Evolutionary conservation across 2,329 filamentous ascomycete species (phyloP), one percentile per base, ranked within the genome.

Genomic region (Amauroascus verrucosus): DNA sequence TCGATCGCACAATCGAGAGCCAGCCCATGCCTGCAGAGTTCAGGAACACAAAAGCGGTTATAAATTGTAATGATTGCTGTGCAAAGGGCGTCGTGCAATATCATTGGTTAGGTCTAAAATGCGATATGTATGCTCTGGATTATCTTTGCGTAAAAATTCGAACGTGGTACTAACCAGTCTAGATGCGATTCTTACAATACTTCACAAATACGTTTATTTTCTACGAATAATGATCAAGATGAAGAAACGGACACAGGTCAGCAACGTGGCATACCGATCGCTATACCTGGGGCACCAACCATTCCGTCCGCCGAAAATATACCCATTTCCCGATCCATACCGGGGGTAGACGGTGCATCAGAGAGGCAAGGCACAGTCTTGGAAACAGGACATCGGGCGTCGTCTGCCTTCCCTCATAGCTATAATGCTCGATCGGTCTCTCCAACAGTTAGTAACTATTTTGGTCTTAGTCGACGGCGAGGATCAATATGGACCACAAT

Each of bases 41-140:
- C 63, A 77, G 75, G 56, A 82, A 88, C 62, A 89, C 87, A 4
- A 83, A 83, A 57, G 91, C 89, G 13, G 80, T 90, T 58, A 81
- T 97, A 48, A 81, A 90, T 57, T 98, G 93, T 70, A 97, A 98
- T 66, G 93, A 98, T 70, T 98, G 93, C 70, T 87, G 84, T 44
- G 86, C 86, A 11, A 90, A 89, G 65, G 90, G 85, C 57, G 85
- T 86, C 20, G 88, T 93, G 20, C 79, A 80, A 28, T 98, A 94
- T 65, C 93, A 98, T 70, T 98, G 93, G 88, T 75, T 97, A 3
- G 93, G 93, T 0, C 75, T 95, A 44, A 95, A 95, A 69, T 98
- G 93, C 66, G 83, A 74, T 46, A 69, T 77, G 61, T 83, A 63
- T 33, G 28, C n/a, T n/a, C n/a, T 20, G n/a, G 22, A 1, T 5